Evolutionary conservation across 495 filamentous ascomycete species (phyloP).

Genomic region (Trichoderma virens): DNA sequence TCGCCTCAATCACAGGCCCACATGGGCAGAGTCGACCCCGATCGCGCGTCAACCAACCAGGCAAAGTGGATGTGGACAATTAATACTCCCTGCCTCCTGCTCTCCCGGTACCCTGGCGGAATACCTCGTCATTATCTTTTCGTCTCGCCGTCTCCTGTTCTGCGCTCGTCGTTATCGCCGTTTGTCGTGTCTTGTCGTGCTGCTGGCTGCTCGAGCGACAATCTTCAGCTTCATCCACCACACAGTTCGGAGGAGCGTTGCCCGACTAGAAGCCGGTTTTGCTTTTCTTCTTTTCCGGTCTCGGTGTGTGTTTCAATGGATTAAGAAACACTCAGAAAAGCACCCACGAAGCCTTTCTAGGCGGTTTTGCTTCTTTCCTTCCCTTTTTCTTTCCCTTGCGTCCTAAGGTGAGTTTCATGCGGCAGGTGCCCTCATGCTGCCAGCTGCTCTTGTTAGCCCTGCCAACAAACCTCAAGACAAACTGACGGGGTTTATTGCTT

Average conservation of each 20-base stretch:
- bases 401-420: background rate
- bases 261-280: background rate
- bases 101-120: background rate
- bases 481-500: background rate
- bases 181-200: background rate
- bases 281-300: background rate
- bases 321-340: background rate
- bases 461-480: background rate
- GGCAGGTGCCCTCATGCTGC: background rate
- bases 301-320: background rate
- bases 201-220: background rate
- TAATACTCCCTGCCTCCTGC: background rate
- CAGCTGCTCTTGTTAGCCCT: background rate
- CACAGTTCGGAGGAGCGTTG: background rate
- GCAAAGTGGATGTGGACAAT: conserved; percentile 8
- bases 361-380: background rate
- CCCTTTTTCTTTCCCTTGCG: background rate
- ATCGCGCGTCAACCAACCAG: conserved; percentile 6
- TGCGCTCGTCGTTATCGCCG: background rate
- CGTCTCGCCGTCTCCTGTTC: conserved; percentile 8
- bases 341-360: background rate
- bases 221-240: background rate
- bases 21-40: background rate
- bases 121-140: conserved; percentile 8
- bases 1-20: conserved; percentile 8